Percentiles rank a stretch among this genome's conserved stretches.
Conservation (phyloP, 805 yeast genomes). For the Zygosaccharomyces rouxii region DNA sequence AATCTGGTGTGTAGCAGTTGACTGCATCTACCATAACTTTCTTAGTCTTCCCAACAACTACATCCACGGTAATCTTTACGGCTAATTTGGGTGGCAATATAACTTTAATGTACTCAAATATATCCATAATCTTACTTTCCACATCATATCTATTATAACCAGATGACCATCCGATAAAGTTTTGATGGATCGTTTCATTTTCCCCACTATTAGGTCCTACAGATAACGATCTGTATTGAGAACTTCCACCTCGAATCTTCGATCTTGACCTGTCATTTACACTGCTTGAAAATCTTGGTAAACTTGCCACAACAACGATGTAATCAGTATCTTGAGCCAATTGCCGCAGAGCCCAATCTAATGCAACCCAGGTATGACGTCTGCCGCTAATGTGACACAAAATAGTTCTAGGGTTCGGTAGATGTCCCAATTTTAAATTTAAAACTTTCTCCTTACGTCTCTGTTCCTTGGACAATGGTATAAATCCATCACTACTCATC, state of each 20-base stretch:
- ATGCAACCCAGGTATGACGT: constrained; percentile 75
- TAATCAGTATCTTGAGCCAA: constrained; percentile 63
- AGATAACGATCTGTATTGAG: constrained; percentile 13
- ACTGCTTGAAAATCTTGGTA: constrained; percentile 22
- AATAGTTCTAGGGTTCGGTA: constrained; percentile 42
- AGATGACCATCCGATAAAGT: constrained; percentile 28
- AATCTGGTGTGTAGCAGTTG: constrained; percentile 34
- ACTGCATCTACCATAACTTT: constrained; percentile 28
- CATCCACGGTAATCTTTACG: constrained; percentile 34
- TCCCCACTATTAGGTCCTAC: constrained; percentile 9
- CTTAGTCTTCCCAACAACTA: constrained; percentile 29
- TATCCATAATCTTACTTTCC: constrained; percentile 21
- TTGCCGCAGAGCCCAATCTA: constrained; percentile 61
- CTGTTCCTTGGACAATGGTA: constrained; percentile 26
- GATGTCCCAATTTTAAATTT: constrained; percentile 22
- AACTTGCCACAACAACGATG: constrained; percentile 52
- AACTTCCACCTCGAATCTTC: neutral
- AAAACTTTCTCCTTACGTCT: constrained; percentile 22
- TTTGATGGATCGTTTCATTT: constrained; percentile 11
- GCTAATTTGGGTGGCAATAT: constrained; percentile 20
- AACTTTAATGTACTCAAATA: constrained; percentile 23
- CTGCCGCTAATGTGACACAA: constrained; percentile 67
- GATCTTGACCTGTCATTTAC: constrained; percentile 12
- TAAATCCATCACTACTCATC: constrained; percentile 19
- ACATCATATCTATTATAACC: constrained; percentile 30